Base-by-base conservation (phyloP, 495 filamentous ascomycete genomes). In the Hypoxylon rickii region DNA sequence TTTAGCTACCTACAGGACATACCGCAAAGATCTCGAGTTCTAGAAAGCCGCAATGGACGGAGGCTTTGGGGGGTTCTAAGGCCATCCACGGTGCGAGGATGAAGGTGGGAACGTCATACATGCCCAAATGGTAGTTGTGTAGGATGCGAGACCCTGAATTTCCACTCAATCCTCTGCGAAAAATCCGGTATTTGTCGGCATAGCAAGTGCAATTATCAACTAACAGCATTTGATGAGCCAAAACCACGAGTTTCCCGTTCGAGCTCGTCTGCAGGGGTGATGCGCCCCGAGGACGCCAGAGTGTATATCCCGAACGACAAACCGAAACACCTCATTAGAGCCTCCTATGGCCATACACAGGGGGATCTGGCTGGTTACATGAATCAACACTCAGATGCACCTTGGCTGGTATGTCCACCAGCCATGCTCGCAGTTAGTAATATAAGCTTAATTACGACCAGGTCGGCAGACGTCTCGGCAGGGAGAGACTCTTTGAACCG, bases 141-240 rank as follows among this genome's bases (percentile, higher is more conserved):
- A n/a, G 17, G 29, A 46, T 46, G 26, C 29, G 26, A 33, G 26
- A 45, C 29, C 43, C 43, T 34, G 40, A 15, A 29, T 34, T 8
- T 12, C 12, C 32, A 34, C 29, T 46, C 20, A 7, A 44, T 16
- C 20, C 18, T 11, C 37, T 49, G 51, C 53, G 38, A 29, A 44
- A 22, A 50, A 61, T 51, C n/a, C 51, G 51, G 44, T 46, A 55
- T 55, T 31, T 19, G 40, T 55, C 57, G 57, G 57, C 57, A 61
- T 38, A 51, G 54, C 40, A 45, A 29, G 33, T 40, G 3, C n/a
- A 31, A 15, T 48, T 36, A 26, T 15, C 38, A 51, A n/a, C 18
- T 19, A n/a, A n/a, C n/a, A n/a, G n/a, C n/a, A n/a, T n/a, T n/a
- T n/a, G n/a, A n/a, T n/a, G n/a, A n/a, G n/a, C n/a, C n/a, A n/a